phyloP scores from a whole-genome alignment of 441 rosid species.

The Gossypium aridum region DNA sequence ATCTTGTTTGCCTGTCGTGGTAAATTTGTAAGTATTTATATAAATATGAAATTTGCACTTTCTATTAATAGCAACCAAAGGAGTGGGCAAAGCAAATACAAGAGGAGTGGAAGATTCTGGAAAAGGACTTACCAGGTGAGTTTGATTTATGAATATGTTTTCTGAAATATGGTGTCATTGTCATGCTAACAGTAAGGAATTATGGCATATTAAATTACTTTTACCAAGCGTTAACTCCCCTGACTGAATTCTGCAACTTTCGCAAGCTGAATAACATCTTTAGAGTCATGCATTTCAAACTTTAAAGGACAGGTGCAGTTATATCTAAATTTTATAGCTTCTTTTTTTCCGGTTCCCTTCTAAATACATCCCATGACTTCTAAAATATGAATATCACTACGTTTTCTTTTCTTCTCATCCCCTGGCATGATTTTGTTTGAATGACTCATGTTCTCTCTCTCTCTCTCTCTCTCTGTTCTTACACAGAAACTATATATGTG shows the following conservation, averaged over 20 bases:
- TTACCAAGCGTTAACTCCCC: background rate
- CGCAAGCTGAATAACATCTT: background rate
- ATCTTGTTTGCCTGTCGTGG: background rate
- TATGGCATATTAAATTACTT: background rate
- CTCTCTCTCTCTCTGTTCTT: background rate
- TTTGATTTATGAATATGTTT: background rate
- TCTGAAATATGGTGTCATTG: background rate
- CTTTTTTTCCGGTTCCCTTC: background rate
- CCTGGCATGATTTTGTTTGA: background rate
- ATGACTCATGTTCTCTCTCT: background rate
- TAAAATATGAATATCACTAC: background rate
- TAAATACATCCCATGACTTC: background rate
- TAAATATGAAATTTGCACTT: background rate
- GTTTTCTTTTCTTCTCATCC: background rate
- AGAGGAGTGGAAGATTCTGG: conserved; percentile 54
- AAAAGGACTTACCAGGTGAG: conserved; percentile 46
- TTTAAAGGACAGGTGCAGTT: background rate
- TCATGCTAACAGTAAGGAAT: background rate
- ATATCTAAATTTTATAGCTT: background rate
- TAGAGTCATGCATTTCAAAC: background rate
- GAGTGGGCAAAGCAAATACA: conserved; percentile 49
- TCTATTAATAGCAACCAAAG: conserved; percentile 28
- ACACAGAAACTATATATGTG: conserved; percentile 43
- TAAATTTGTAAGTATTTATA: background rate
- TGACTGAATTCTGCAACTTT: background rate